Percentiles rank a stretch among this genome's conserved stretches.
Conservation (phyloP, 768 basidiomycete genomes). For the Panaeolus papilionaceus region DNA sequence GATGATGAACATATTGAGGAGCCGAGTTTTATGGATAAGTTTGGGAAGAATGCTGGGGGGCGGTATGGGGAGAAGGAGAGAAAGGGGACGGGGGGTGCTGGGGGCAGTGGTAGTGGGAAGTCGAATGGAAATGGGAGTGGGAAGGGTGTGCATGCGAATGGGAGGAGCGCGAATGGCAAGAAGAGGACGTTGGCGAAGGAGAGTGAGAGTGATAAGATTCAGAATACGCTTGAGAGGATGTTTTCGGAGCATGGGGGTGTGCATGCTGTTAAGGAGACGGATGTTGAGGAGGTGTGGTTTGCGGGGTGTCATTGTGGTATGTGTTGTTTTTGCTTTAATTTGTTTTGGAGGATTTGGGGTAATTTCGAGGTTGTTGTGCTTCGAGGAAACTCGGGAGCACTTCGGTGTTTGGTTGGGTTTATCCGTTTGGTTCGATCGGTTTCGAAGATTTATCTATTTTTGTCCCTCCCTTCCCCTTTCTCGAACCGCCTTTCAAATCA, state of each 20-base stretch:
- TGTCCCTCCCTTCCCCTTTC: neutral
- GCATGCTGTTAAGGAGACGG: conserved; percentile 28
- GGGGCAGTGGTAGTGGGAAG: too few species aligned
- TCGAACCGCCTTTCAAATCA: neutral
- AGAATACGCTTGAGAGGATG: conserved; percentile 39
- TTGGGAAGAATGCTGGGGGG: neutral
- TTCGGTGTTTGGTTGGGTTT: neutral
- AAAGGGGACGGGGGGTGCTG: neutral
- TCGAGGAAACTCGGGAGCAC: neutral
- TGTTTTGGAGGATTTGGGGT: neutral
- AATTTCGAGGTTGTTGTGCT: neutral
- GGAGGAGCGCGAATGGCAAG: neutral
- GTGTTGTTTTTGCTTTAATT: conserved; percentile 11
- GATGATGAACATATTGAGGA: conserved; percentile 6
- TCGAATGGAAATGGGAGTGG: conserved; percentile 7
- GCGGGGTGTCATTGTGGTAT: conserved; percentile 56
- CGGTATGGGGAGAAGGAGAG: conserved; percentile 4
- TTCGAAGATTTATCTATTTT: neutral
- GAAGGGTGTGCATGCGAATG: conserved; percentile 14
- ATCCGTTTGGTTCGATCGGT: neutral
- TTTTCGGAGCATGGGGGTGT: conserved; percentile 32
- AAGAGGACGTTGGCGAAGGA: conserved; percentile 23
- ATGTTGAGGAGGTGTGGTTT: conserved; percentile 76
- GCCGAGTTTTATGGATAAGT: neutral
- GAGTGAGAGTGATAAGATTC: conserved; percentile 29